phyloP scores from a whole-genome alignment of 176 grass and related monocot genomes.

The Eleusine coracana region DNA sequence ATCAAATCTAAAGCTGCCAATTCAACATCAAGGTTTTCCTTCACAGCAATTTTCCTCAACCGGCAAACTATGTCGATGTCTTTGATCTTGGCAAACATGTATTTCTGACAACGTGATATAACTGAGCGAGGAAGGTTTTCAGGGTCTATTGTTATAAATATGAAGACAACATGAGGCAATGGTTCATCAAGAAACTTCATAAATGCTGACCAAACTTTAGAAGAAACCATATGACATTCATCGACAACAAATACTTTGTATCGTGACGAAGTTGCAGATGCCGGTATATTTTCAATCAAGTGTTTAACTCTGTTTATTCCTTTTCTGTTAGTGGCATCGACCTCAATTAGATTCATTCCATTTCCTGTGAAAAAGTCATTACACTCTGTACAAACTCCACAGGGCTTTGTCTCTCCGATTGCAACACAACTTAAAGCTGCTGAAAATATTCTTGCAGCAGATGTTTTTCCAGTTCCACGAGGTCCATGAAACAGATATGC shows the following conservation, averaged over 20 bases:
- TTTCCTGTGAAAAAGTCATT: constrained; percentile 54
- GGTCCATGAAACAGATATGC: constrained; percentile 97
- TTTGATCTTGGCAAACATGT: constrained; percentile 83
- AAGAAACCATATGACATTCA: constrained; percentile 93
- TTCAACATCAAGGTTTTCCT: constrained; percentile 85
- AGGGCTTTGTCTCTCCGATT: constrained; percentile 72
- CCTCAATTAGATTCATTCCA: constrained; percentile 76
- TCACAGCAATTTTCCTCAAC: constrained; percentile 67
- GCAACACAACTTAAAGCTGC: constrained; percentile 80
- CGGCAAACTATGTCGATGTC: constrained; percentile 76
- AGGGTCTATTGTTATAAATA: constrained; percentile 87
- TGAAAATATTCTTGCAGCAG: constrained; percentile 80
- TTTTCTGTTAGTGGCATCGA: constrained; percentile 89
- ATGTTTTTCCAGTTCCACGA: constrained; percentile 96
- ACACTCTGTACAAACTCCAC: constrained; percentile 75
- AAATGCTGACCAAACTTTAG: constrained; percentile 82
- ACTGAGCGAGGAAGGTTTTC: constrained; percentile 73
- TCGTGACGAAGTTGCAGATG: constrained; percentile 59
- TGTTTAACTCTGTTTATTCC: constrained; percentile 74
- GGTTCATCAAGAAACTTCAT: constrained; percentile 94
- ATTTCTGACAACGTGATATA: constrained; percentile 86
- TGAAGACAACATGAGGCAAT: constrained; percentile 72
- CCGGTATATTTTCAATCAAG: constrained; percentile 79
- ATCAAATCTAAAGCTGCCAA: constrained; percentile 90
- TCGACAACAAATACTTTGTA: constrained; percentile 92